phyloP scores from a whole-genome alignment of 495 filamentous ascomycete species.

The Daldinia childiae region DNA sequence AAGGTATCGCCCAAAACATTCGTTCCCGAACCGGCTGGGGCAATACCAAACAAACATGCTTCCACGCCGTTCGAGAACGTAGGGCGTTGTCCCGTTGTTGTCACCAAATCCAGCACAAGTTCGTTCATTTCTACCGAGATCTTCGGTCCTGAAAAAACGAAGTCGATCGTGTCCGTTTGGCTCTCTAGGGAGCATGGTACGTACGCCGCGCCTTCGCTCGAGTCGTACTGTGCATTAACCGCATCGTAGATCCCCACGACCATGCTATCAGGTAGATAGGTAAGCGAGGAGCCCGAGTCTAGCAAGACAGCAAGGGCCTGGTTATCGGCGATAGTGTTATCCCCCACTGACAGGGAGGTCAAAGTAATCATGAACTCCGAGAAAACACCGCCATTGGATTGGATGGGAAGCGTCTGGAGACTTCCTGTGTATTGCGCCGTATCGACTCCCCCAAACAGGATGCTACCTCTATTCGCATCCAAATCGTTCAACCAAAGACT shows the following conservation, averaged over 20 bases:
- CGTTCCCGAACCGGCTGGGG: slow-evolving; percentile 70
- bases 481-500: slow-evolving; percentile 90
- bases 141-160: slow-evolving; percentile 70
- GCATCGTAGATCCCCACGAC: slow-evolving; percentile 69
- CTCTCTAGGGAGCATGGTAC: slow-evolving; percentile 76
- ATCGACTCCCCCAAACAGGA: slow-evolving; percentile 94
- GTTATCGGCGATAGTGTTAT: slow-evolving; percentile 59
- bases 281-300: slow-evolving; percentile 91
- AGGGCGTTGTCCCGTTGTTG: slow-evolving; percentile 57
- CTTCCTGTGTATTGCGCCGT: slow-evolving; percentile 76
- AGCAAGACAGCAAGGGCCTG: slow-evolving; percentile 77
- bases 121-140: slow-evolving; percentile 81
- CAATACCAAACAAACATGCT: slow-evolving; percentile 80
- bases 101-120: slow-evolving; percentile 73
- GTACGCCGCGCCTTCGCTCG: slow-evolving; percentile 65
- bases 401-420: slow-evolving; percentile 80
- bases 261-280: slow-evolving; percentile 81
- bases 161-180: slow-evolving; percentile 68
- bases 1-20: slow-evolving; percentile 92
- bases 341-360: slow-evolving; percentile 61
- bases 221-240: slow-evolving; percentile 71
- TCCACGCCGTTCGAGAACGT: slow-evolving; percentile 68
- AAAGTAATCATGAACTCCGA: slow-evolving; percentile 86
- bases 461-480: slow-evolving; percentile 75
- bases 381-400: slow-evolving; percentile 65